Evolutionary conservation across 257 asterid genomes (phyloP).

Genomic region (Nicotiana paniculata): DNA sequence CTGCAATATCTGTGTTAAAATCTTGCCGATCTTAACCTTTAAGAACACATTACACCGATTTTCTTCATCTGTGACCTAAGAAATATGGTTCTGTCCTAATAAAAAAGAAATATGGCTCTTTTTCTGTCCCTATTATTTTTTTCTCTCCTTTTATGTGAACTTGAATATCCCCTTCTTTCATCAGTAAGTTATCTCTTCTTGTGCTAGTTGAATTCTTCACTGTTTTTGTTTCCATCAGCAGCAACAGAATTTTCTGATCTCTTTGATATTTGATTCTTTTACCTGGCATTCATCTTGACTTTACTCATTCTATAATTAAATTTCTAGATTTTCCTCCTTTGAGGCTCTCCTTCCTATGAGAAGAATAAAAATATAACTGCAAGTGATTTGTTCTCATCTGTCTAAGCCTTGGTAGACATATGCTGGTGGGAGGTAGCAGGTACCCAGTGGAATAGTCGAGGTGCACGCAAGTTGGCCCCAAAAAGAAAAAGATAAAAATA

Average conservation of each 20-base stretch:
- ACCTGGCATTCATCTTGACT: not conserved
- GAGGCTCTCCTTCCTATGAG: not conserved
- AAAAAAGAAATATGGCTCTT: not conserved
- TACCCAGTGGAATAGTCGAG: not conserved
- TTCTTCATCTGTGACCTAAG: not conserved
- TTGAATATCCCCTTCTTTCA: not conserved
- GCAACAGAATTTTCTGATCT: not conserved
- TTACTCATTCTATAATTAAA: not conserved
- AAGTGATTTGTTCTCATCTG: not conserved
- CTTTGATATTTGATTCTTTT: not conserved
- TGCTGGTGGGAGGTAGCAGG: not conserved
- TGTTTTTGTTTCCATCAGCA: not conserved
- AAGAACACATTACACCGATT: not conserved
- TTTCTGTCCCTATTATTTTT: not conserved
- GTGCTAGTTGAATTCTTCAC: constrained; percentile 1
- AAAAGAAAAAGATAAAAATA: not conserved
- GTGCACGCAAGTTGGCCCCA: not conserved
- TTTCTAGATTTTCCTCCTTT: not conserved
- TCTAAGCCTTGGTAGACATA: not conserved
- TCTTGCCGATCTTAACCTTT: not conserved
- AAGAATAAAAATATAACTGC: not conserved
- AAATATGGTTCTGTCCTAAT: not conserved
- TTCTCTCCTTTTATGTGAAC: not conserved
- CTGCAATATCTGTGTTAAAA: not conserved
- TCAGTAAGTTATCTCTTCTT: not conserved